These are phyloP conservation scores for Zanthoxylum bungeanum DNA, from an alignment of 345 rosid genomes.

Conservation along the genomic window DNA sequence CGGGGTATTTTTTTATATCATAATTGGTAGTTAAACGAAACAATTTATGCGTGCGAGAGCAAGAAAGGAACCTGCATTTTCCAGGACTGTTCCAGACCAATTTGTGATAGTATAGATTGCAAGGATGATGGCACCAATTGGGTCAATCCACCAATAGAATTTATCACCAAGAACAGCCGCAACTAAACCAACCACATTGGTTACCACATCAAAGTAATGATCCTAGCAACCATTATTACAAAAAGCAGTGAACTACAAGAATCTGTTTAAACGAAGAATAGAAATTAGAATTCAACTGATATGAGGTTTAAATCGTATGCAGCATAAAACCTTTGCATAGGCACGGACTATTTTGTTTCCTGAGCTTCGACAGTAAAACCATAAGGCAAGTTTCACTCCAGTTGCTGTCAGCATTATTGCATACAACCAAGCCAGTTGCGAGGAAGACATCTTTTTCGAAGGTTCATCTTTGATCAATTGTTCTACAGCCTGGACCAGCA, in stretches of 20 bases:
- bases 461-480: conserved; percentile 4
- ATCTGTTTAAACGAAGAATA: not conserved
- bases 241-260: not conserved
- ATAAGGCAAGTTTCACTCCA: conserved; percentile 19
- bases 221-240: conserved; percentile 6
- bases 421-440: conserved; percentile 6
- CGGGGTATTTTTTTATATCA: not conserved
- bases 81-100: conserved; percentile 29
- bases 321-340: conserved; percentile 18
- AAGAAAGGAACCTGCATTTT: conserved; percentile 17
- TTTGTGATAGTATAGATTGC: conserved; percentile 25
- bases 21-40: not conserved
- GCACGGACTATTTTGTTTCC: conserved; percentile 25
- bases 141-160: conserved; percentile 34
- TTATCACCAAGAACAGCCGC: conserved; percentile 25
- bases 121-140: conserved; percentile 27
- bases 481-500: conserved; percentile 3
- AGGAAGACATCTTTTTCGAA: conserved; percentile 2
- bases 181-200: conserved; percentile 23
- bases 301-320: not conserved
- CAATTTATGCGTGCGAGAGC: not conserved
- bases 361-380: conserved; percentile 28
- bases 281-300: not conserved
- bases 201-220: conserved; percentile 31
- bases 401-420: conserved; percentile 24